Evolutionary conservation across 2,329 filamentous ascomycete genomes (phyloP).

Genomic region (Ophiostoma himal-ulmi): DNA sequence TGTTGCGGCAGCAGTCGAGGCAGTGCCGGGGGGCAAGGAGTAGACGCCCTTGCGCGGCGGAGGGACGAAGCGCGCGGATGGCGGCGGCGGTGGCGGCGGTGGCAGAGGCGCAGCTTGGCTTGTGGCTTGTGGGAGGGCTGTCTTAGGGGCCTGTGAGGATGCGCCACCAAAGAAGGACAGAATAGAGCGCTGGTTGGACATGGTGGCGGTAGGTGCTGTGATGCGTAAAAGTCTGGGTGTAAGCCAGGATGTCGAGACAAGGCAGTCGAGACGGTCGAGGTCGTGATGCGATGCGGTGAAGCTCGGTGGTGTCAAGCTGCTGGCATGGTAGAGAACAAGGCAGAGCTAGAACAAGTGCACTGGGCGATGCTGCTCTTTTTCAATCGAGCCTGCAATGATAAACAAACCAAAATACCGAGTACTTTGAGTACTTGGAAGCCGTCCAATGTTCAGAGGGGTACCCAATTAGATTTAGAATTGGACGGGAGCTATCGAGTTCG

Average conservation of each 20-base stretch:
- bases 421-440: background rate
- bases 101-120: slow-evolving; percentile 30
- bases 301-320: background rate
- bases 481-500: background rate
- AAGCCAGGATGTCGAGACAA: background rate
- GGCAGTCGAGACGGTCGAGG: background rate
- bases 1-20: background rate
- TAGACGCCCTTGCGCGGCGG: slow-evolving; percentile 16
- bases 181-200: slow-evolving; percentile 45
- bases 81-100: slow-evolving; percentile 26
- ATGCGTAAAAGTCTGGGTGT: no score
- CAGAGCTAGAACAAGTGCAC: background rate
- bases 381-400: background rate
- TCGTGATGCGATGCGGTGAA: slow-evolving; percentile 1
- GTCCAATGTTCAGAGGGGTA: background rate
- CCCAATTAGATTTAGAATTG: background rate
- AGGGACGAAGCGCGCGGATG: slow-evolving; percentile 25
- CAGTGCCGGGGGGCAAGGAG: background rate
- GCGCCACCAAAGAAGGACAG: slow-evolving; percentile 51
- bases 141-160: background rate
- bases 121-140: background rate
- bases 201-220: background rate
- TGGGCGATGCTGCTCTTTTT: background rate
- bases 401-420: background rate
- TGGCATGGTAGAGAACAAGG: background rate